A percentile compares a stretch with the other conserved stretches of the same genome.
phyloP scores from a whole-genome alignment of 805 yeast species.

The Wickerhamiella bombiphila region DNA sequence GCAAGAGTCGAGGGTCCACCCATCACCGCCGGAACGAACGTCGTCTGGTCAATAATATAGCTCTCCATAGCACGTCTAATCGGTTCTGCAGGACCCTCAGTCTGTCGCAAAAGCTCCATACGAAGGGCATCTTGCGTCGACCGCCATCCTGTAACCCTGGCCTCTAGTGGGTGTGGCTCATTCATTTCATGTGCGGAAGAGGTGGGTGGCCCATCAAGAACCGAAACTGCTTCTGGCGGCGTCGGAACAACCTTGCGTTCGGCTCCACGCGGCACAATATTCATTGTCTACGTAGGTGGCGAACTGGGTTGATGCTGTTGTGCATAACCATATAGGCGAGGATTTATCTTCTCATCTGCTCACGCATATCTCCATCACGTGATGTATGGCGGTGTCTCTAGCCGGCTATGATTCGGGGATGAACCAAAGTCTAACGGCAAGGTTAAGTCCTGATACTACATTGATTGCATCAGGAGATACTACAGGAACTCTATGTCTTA shows the following conservation, averaged over 20 bases:
- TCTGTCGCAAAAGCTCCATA: constrained; percentile 63
- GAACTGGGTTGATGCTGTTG: too few relatives aligned
- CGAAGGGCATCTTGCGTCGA: constrained; percentile 51
- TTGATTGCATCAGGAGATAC: constrained; percentile 39
- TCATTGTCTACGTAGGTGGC: too few relatives aligned
- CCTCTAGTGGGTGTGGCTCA: constrained; percentile 62
- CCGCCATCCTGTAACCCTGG: constrained; percentile 68
- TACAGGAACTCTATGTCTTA: too few relatives aligned
- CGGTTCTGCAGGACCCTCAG: constrained; percentile 90
- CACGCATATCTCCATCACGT: too few relatives aligned
- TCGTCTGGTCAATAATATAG: constrained; percentile 52
- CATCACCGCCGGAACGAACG: constrained; percentile 48
- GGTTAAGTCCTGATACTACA: constrained; percentile 37
- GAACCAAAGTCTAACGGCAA: too few relatives aligned
- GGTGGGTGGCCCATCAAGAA: background rate
- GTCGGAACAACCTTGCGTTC: too few relatives aligned
- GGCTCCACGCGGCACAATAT: too few relatives aligned
- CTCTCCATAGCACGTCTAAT: constrained; percentile 84
- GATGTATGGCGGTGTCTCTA: too few relatives aligned
- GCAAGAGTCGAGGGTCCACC: constrained; percentile 52
- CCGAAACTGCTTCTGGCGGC: background rate
- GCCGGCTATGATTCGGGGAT: too few relatives aligned
- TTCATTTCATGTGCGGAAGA: constrained; percentile 24
- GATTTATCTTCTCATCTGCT: too few relatives aligned
- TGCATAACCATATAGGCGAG: too few relatives aligned